A percentile compares a stretch with the other conserved stretches of the same genome.
Conservation (phyloP, 306 rosid genomes). For the Prunus mongolica region DNA sequence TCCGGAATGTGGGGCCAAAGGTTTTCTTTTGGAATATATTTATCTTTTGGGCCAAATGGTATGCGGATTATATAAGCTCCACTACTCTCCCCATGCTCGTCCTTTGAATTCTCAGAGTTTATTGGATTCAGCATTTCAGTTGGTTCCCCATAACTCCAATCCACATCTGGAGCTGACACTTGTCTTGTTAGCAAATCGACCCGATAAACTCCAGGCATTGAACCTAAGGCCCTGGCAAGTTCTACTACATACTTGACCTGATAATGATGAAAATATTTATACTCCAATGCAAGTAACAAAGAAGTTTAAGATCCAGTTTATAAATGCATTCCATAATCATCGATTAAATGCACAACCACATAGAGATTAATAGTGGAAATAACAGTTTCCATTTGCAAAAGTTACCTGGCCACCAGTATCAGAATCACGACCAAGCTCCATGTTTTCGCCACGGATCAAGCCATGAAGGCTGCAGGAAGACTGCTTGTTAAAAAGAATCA, state of each 20-base stretch:
- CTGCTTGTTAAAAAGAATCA: conserved; percentile 23
- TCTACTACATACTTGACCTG: conserved; percentile 63
- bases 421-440: conserved; percentile 71
- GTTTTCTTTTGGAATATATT: conserved; percentile 47
- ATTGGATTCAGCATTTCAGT: conserved; percentile 52
- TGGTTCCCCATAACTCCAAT: conserved; percentile 61
- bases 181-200: conserved; percentile 60
- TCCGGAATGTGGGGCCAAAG: conserved; percentile 56
- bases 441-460: conserved; percentile 55
- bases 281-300: conserved; percentile 8
- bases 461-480: conserved; percentile 55
- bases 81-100: conserved; percentile 50
- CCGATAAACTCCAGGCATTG: conserved; percentile 61
- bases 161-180: conserved; percentile 54
- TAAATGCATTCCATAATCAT: neutral
- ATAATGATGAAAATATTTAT: neutral
- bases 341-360: neutral
- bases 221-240: conserved; percentile 53
- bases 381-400: neutral
- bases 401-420: conserved; percentile 66
- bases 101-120: conserved; percentile 19
- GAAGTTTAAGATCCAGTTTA: neutral
- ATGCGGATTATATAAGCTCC: conserved; percentile 53
- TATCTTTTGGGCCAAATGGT: conserved; percentile 57
- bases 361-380: neutral